phyloP scores from a whole-genome alignment of 1,139 yeast genomes.

The Torulaspora globosa region DNA sequence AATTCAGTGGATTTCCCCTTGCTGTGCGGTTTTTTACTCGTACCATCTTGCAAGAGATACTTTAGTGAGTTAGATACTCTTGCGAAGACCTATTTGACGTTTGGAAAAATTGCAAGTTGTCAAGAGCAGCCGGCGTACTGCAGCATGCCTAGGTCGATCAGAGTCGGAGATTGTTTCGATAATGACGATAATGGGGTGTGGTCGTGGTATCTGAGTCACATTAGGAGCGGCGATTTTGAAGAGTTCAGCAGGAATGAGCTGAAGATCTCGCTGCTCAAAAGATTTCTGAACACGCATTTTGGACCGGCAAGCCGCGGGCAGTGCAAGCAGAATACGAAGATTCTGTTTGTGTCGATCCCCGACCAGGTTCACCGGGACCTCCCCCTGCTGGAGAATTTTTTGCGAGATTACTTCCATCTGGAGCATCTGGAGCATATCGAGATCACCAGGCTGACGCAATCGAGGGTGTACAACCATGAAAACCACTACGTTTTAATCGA shows the following conservation, averaged over 20 bases:
- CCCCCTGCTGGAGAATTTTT: constrained; percentile 30
- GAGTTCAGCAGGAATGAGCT: constrained; percentile 31
- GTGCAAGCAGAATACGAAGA: constrained; percentile 18
- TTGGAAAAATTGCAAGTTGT: too few species aligned
- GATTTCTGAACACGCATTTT: constrained; percentile 29
- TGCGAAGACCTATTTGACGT: too few species aligned
- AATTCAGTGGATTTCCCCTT: not conserved
- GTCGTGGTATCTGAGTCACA: constrained; percentile 36
- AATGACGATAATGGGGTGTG: constrained; percentile 37
- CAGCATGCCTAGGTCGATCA: constrained; percentile 29
- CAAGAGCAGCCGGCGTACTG: not conserved
- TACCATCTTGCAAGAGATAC: not conserved
- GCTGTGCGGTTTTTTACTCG: not conserved
- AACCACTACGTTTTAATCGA: constrained; percentile 35
- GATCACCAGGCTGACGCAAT: constrained; percentile 30
- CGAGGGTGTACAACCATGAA: constrained; percentile 31
- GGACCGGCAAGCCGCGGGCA: constrained; percentile 8
- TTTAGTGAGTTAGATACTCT: not conserved
- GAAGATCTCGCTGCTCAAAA: constrained; percentile 28
- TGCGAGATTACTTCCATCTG: constrained; percentile 33
- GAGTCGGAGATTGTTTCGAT: constrained; percentile 32
- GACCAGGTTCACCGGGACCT: constrained; percentile 33
- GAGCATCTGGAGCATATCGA: constrained; percentile 30
- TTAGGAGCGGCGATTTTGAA: constrained; percentile 36
- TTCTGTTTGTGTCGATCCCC: constrained; percentile 36